phyloP scores from a whole-genome alignment of 352 stramenopile genomes.

The Phytophthora agathidicida region DNA sequence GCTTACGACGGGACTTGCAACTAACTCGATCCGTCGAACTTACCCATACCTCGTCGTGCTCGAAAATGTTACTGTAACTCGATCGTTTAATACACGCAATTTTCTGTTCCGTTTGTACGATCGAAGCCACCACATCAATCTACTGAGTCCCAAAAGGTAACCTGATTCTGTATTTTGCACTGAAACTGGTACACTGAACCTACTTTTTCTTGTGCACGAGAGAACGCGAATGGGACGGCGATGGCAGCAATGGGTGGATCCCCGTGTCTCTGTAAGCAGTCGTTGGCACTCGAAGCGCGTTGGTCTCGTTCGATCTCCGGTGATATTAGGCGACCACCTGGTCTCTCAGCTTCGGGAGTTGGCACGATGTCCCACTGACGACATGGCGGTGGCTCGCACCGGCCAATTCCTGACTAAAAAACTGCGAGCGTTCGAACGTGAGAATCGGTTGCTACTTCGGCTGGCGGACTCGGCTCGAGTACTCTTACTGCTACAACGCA shows the following conservation, averaged over 20 bases:
- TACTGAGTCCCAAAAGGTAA: too few relatives aligned
- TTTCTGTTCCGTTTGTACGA: too few relatives aligned
- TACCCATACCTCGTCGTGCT: too few relatives aligned
- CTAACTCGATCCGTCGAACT: too few relatives aligned
- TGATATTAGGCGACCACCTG: slow-evolving; percentile 15
- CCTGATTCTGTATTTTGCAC: too few relatives aligned
- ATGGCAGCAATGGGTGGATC: slow-evolving; percentile 19
- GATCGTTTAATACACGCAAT: too few relatives aligned
- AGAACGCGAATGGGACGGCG: background rate
- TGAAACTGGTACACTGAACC: too few relatives aligned
- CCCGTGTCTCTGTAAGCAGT: background rate
- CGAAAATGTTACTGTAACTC: too few relatives aligned
- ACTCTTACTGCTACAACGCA: slow-evolving; percentile 19
- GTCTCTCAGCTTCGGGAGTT: slow-evolving; percentile 7
- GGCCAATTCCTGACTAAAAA: slow-evolving; percentile 19
- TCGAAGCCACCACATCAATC: too few relatives aligned
- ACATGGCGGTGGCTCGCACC: slow-evolving; percentile 3
- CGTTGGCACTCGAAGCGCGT: slow-evolving; percentile 19
- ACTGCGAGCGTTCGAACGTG: slow-evolving; percentile 14
- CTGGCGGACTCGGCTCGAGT: slow-evolving; percentile 23
- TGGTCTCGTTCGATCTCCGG: background rate
- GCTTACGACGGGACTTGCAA: too few relatives aligned
- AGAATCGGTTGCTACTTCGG: slow-evolving; percentile 23
- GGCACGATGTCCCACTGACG: background rate
- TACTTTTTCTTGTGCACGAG: too few relatives aligned